Evolutionary conservation across 768 basidiomycete genomes (phyloP).

Genomic region (Coprinellus aureogranulatus): DNA sequence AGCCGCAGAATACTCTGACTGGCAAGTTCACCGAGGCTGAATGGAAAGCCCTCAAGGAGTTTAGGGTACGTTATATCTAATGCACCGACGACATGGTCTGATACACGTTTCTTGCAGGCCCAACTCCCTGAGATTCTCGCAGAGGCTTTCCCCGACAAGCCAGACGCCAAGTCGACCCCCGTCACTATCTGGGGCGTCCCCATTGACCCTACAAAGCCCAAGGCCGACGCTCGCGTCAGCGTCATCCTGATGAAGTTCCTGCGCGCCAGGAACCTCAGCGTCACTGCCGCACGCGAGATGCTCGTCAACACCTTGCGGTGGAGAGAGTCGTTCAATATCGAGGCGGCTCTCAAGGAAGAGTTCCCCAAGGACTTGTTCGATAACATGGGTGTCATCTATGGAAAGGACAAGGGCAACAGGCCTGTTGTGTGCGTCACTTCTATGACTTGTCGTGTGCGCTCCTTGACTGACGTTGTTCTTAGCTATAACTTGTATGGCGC

Average conservation of each 20-base stretch:
- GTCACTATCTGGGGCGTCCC: slow-evolving; percentile 70
- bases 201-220: slow-evolving; percentile 56
- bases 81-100: too few species aligned
- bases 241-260: slow-evolving; percentile 82
- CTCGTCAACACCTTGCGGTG: slow-evolving; percentile 66
- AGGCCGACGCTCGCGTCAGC: slow-evolving; percentile 60
- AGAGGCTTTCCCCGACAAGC: slow-evolving; percentile 59
- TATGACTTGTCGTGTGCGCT: not conserved
- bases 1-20: slow-evolving; percentile 71
- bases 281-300: slow-evolving; percentile 60
- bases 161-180: slow-evolving; percentile 47
- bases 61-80: slow-evolving; percentile 49
- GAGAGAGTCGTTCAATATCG: slow-evolving; percentile 65
- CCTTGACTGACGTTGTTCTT: slow-evolving; percentile 1
- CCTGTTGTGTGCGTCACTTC: slow-evolving; percentile 61
- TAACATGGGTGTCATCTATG: slow-evolving; percentile 59
- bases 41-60: slow-evolving; percentile 65
- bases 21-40: slow-evolving; percentile 68
- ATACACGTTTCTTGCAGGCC: slow-evolving; percentile 26
- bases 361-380: slow-evolving; percentile 67
- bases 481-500: slow-evolving; percentile 83
- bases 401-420: slow-evolving; percentile 66
- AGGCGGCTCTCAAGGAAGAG: slow-evolving; percentile 55
- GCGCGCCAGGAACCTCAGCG: slow-evolving; percentile 65
- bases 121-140: slow-evolving; percentile 53